These are phyloP conservation scores for Mycena haematopus DNA, from an alignment of 768 basidiomycete genomes.

Conservation along the genomic window DNA sequence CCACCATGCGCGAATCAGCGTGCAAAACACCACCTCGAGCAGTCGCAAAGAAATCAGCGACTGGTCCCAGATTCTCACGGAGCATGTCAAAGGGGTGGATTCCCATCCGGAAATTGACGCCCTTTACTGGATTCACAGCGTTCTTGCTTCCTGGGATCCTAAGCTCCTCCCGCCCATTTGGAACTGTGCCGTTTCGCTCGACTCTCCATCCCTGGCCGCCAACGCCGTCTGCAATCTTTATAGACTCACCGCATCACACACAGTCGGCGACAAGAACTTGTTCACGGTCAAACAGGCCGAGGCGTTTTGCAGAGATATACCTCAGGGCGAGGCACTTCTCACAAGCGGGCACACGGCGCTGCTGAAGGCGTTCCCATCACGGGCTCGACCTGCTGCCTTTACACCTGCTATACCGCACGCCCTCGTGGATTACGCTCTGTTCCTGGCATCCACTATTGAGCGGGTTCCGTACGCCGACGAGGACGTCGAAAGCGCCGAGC, in stretches of 20 bases:
- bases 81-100: constrained; percentile 17
- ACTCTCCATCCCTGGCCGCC: constrained; percentile 15
- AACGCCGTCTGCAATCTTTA: constrained; percentile 19
- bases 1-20: constrained; percentile 20
- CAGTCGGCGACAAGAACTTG: constrained; percentile 19
- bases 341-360: constrained; percentile 18
- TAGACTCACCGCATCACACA: constrained; percentile 18
- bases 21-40: constrained; percentile 5
- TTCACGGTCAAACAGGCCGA: constrained; percentile 17
- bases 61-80: constrained; percentile 21
- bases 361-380: constrained; percentile 21
- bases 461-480: constrained; percentile 13
- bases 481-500: background rate
- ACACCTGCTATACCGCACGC: constrained; percentile 13
- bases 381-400: constrained; percentile 17
- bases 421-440: constrained; percentile 16
- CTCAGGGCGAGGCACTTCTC: constrained; percentile 12
- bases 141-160: constrained; percentile 18
- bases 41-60: constrained; percentile 21
- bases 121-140: constrained; percentile 20
- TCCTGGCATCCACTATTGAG: constrained; percentile 13
- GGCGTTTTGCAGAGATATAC: constrained; percentile 16
- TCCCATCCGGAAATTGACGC: constrained; percentile 22
- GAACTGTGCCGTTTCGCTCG: constrained; percentile 22
- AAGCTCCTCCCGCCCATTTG: constrained; percentile 16